phyloP scores from a whole-genome alignment of 371 early-diverging fungal genomes.

The Mucor saturninus region DNA sequence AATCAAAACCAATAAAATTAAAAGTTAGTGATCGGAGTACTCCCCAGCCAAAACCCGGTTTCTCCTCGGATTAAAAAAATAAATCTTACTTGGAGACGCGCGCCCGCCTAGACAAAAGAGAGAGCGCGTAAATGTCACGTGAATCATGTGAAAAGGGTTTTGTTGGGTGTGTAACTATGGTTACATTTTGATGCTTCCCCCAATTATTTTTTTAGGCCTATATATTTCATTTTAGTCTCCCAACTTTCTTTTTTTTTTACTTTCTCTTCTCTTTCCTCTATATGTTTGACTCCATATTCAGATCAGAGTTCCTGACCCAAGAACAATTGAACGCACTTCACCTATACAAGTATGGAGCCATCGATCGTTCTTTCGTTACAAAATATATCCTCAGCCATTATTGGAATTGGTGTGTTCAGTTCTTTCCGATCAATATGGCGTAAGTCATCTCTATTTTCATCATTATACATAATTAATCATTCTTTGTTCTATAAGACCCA shows the following conservation, averaged over 20 bases:
- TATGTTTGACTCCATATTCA: conserved; percentile 31
- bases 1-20: too few species aligned
- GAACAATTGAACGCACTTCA: conserved; percentile 76
- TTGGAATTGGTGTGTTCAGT: conserved; percentile 87
- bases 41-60: conserved; percentile 5
- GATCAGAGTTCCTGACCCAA: conserved; percentile 57
- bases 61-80: conserved; percentile 2
- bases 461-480: not conserved
- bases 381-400: conserved; percentile 85
- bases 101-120: not conserved
- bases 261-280: conserved; percentile 15
- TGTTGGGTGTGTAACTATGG: conserved; percentile 2
- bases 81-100: not conserved
- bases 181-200: not conserved
- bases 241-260: conserved; percentile 9
- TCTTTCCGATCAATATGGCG: conserved; percentile 96
- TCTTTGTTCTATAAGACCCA: conserved; percentile 74
- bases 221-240: not conserved
- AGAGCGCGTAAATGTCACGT: not conserved
- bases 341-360: conserved; percentile 81
- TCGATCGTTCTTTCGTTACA: conserved; percentile 85
- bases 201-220: not conserved
- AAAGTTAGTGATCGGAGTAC: too few species aligned
- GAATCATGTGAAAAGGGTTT: not conserved
- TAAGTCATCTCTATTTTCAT: conserved; percentile 49